phyloP scores from a whole-genome alignment of 2,329 filamentous ascomycete genomes.

The Sclerotinia subarctica region DNA sequence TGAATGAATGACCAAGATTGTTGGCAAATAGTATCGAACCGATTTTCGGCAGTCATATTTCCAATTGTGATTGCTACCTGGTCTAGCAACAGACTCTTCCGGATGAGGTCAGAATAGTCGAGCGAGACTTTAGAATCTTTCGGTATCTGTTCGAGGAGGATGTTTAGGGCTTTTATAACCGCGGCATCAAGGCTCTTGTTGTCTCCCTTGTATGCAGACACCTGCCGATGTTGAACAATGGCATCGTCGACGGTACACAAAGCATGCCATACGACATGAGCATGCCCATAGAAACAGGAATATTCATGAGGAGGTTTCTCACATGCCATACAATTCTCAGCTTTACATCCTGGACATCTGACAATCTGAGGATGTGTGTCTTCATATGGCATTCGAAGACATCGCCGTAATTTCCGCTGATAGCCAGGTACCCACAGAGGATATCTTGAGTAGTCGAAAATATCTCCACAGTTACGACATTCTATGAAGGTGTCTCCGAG shows the following conservation, averaged over 20 bases:
- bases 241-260: neutral
- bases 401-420: neutral
- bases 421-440: conserved; percentile 2
- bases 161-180: neutral
- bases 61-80: neutral
- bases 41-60: neutral
- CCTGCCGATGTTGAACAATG: neutral
- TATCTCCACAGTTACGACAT: neutral
- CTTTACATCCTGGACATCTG: neutral
- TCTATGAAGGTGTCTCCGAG: neutral
- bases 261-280: conserved; percentile 2
- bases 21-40: neutral
- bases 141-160: neutral
- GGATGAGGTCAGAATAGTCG: neutral
- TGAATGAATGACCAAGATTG: neutral
- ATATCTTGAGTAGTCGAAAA: neutral
- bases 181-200: neutral
- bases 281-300: neutral
- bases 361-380: conserved; percentile 2
- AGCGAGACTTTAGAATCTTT: neutral
- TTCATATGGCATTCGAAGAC: neutral
- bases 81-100: neutral
- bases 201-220: neutral
- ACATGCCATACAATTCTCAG: neutral
- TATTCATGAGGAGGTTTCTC: neutral